phyloP scores from a whole-genome alignment of 768 basidiomycete species.

The Leucosporidium yakuticum region DNA sequence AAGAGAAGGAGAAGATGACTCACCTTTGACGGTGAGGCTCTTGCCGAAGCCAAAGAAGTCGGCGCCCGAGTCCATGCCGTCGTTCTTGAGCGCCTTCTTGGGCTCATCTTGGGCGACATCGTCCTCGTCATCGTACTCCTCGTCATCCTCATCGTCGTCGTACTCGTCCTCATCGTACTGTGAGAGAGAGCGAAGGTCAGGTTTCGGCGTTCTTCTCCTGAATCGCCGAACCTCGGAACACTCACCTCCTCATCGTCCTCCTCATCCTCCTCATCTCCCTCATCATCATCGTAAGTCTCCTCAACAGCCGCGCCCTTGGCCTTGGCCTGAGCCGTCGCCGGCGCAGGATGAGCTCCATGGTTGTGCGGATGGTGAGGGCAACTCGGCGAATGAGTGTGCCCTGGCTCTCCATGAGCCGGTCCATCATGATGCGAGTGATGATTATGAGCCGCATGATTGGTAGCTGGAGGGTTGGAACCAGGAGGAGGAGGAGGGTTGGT shows the following conservation, averaged over 20 bases:
- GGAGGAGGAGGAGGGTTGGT: background rate
- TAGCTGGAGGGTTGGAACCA: slow-evolving; percentile 9
- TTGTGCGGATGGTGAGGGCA: slow-evolving; percentile 38
- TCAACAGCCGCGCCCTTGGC: slow-evolving; percentile 40
- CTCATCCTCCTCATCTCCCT: slow-evolving; percentile 42
- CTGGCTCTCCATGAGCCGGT: slow-evolving; percentile 29
- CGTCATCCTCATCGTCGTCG: slow-evolving; percentile 41
- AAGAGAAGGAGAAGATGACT: background rate
- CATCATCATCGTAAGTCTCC: slow-evolving; percentile 56
- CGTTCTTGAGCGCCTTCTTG: slow-evolving; percentile 17
- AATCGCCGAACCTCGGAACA: slow-evolving; percentile 49
- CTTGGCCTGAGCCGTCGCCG: slow-evolving; percentile 39
- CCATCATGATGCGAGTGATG: slow-evolving; percentile 13
- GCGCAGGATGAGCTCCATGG: slow-evolving; percentile 22
- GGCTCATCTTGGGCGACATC: background rate
- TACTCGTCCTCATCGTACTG: slow-evolving; percentile 56
- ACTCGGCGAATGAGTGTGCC: slow-evolving; percentile 34
- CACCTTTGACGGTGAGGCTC: slow-evolving; percentile 66
- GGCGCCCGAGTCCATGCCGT: slow-evolving; percentile 27
- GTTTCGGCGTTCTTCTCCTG: slow-evolving; percentile 47
- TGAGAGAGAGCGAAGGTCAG: background rate
- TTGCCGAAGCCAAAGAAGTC: slow-evolving; percentile 56
- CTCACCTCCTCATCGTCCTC: slow-evolving; percentile 51
- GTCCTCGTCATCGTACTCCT: slow-evolving; percentile 2
- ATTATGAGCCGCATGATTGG: background rate